Evolutionary conservation across 139 green algal species (phyloP).

Genomic region (Auxenochlorella pyrenoidosa): DNA sequence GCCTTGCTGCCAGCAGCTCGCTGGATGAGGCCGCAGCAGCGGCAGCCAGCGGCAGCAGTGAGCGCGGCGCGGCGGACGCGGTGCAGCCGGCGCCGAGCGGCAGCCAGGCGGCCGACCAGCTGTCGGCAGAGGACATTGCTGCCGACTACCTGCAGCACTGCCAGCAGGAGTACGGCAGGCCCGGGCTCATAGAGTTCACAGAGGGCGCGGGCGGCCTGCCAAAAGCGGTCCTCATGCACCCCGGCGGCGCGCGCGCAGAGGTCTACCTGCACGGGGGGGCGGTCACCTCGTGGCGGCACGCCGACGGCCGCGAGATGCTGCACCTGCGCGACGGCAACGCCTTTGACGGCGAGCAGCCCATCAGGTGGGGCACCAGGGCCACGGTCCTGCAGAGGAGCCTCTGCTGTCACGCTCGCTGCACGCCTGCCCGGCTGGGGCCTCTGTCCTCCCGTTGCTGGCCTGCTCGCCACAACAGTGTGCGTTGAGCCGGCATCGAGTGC

Average conservation of each 20-base stretch:
- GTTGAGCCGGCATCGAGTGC: too few relatives aligned
- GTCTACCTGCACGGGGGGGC: conserved; percentile 55
- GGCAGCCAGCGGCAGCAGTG: not conserved
- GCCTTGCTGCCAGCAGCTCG: not conserved
- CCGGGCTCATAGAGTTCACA: conserved; percentile 38
- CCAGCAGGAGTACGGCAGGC: conserved; percentile 40
- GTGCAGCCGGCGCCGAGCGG: conserved; percentile 15
- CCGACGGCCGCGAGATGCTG: conserved; percentile 51
- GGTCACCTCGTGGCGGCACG: conserved; percentile 46
- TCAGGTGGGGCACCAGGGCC: conserved; percentile 33
- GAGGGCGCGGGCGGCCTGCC: conserved; percentile 35
- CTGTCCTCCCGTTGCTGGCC: too few relatives aligned
- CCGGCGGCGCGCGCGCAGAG: conserved; percentile 31
- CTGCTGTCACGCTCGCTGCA: not conserved
- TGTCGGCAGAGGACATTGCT: not conserved
- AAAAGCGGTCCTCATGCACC: conserved; percentile 47
- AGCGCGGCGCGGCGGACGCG: not conserved
- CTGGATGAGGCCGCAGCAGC: not conserved
- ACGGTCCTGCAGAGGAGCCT: not conserved
- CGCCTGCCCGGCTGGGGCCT: not conserved
- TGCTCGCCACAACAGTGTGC: too few relatives aligned
- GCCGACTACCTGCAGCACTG: conserved; percentile 54
- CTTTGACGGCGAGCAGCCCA: conserved; percentile 43
- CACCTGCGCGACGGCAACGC: conserved; percentile 31
- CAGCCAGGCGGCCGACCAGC: not conserved